Base-by-base conservation (phyloP, 495 filamentous ascomycete species). In the Hypoxylon crocopeplum region DNA sequence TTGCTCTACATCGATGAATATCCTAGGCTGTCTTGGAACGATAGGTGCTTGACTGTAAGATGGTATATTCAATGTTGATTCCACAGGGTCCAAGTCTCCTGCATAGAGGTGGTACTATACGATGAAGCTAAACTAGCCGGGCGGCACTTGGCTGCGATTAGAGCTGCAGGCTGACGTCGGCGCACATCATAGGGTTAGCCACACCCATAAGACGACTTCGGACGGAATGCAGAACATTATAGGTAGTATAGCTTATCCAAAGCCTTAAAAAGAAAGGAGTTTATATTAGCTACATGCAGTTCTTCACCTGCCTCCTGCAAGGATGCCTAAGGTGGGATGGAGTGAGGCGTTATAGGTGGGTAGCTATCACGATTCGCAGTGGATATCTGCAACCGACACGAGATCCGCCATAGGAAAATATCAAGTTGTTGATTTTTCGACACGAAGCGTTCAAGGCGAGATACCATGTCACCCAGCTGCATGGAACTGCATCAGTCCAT, bases 81-180 rank as follows among this genome's bases (percentile, higher is more conserved):
- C 3, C 5, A 36, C 17, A 51, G 27, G 25, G 48, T 34, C 42
- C 38, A 64, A 50, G 33, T 39, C 55, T 60, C 62, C 50, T 50
- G 19, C 11, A 11, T 30, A 19, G 12, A 30, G 51, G 42, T 36
- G 12, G 49, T 38, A 59, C 40, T 49, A 48, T 38, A 55, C 33
- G 50, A 40, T 30, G 22, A 15, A 60, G 46, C 59, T 63, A 63
- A 63, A 29, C 16, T 48, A 57, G 53, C 42, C 24, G 10, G 29
- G 30, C 47, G 37, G 45, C 38, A 51, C 40, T 40, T 48, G 37
- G 48, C 48, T 50, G 44, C 29, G 15, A 51, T 60, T 56, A 25
- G 17, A 38, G 39, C 45, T 68, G 60, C 65, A 56, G 40, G 60
- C 60, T 68, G 65, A 68, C 65, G 65, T 68, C 56, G 51, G 30